These are phyloP conservation scores for Hypoxylon sp. DNA, from an alignment of 2,329 filamentous ascomycete genomes.

Conservation along the genomic window DNA sequence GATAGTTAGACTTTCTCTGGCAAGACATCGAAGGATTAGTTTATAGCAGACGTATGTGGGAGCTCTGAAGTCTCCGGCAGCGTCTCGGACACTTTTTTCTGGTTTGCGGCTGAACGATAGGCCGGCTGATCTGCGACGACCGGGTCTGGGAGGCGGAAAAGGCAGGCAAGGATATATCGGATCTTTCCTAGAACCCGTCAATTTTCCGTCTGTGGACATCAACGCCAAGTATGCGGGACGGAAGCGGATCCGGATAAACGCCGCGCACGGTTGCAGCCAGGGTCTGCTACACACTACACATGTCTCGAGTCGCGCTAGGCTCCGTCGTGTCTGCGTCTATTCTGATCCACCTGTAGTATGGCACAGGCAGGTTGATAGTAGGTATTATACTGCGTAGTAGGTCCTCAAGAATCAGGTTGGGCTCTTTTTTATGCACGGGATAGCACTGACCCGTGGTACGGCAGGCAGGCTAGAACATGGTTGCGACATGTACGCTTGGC, in stretches of 20 bases:
- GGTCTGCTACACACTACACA: no score
- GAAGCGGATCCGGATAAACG: constrained; percentile 1
- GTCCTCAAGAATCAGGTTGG: no score
- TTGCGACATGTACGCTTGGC: not conserved
- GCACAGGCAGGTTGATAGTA: no score
- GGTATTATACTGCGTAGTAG: no score
- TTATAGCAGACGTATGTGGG: no score
- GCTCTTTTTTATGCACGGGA: no score
- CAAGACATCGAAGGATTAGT: no score
- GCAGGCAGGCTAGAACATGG: not conserved
- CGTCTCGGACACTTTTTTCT: constrained; percentile 23
- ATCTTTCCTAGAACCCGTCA: constrained; percentile 14
- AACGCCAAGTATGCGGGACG: not conserved
- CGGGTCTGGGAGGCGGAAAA: not conserved
- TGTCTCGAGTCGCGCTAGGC: no score
- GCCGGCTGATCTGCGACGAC: not conserved
- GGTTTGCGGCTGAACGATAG: constrained; percentile 13
- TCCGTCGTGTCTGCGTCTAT: no score
- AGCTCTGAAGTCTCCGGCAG: no score
- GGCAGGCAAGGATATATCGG: constrained; percentile 11
- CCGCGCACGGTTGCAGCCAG: constrained; percentile 1
- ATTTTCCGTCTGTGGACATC: constrained; percentile 1
- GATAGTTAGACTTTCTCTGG: no score
- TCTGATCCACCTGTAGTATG: no score
- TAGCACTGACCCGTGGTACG: not conserved